Percentiles rank a stretch among this genome's conserved stretches.
phyloP scores from a whole-genome alignment of 305 asterid genomes.

The Striga hermonthica region DNA sequence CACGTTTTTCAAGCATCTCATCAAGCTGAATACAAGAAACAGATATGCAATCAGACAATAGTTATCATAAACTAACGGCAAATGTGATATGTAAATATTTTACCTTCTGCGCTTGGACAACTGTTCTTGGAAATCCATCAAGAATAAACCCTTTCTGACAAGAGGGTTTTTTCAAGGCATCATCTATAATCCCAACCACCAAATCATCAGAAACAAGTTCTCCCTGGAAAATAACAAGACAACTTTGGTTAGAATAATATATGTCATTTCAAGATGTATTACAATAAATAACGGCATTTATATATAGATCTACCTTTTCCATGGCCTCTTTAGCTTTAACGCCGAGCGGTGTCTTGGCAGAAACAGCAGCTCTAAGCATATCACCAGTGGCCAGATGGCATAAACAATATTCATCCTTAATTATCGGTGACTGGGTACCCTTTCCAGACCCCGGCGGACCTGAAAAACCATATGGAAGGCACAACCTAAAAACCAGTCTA shows the following conservation, averaged over 20 bases:
- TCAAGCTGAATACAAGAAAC: conserved; percentile 52
- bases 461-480: conserved; percentile 28
- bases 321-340: conserved; percentile 72
- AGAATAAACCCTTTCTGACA: conserved; percentile 79
- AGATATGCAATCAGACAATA: conserved; percentile 25
- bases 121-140: conserved; percentile 82
- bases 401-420: conserved; percentile 71
- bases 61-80: conserved; percentile 8
- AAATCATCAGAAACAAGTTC: conserved; percentile 79
- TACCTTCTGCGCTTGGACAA: conserved; percentile 77
- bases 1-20: conserved; percentile 69
- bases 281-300: not conserved
- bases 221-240: conserved; percentile 44
- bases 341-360: conserved; percentile 76
- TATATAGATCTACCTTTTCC: conserved; percentile 50
- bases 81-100: conserved; percentile 3
- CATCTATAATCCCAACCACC: conserved; percentile 78
- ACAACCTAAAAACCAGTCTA: conserved; percentile 16
- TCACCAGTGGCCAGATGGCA: conserved; percentile 89
- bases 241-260: conserved; percentile 22
- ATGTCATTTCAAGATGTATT: conserved; percentile 20
- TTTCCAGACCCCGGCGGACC: conserved; percentile 90
- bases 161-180: conserved; percentile 72
- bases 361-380: conserved; percentile 79
- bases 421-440: conserved; percentile 75